These are phyloP conservation scores for Mycena capillaripes DNA, from an alignment of 768 basidiomycete genomes.

Conservation along the genomic window DNA sequence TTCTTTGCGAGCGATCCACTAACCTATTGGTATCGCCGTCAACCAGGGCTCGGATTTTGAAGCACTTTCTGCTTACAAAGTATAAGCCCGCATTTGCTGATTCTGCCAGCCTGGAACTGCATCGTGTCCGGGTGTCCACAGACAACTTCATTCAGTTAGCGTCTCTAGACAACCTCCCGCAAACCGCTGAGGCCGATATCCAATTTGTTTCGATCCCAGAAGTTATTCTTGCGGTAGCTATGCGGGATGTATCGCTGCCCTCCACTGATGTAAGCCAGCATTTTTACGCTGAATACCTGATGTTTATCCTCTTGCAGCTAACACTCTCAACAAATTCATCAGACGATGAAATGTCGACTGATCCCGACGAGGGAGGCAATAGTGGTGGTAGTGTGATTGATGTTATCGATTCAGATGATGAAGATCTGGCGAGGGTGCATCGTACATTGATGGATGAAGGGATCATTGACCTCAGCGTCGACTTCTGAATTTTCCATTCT, in stretches of 20 bases:
- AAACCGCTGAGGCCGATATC: neutral
- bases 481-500: neutral
- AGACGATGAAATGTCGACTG: neutral
- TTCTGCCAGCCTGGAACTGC: neutral
- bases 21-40: neutral
- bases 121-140: neutral
- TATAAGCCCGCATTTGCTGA: neutral
- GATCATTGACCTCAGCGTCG: neutral
- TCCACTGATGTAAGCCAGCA: neutral
- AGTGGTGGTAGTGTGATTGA: neutral
- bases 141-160: conserved; percentile 5
- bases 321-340: neutral
- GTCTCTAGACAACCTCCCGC: neutral
- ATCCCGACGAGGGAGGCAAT: neutral
- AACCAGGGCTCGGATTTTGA: neutral
- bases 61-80: neutral
- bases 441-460: neutral
- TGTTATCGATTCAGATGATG: neutral
- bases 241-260: neutral
- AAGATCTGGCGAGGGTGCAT: neutral
- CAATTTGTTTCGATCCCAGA: conserved; percentile 2
- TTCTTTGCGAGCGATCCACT: neutral
- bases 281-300: neutral
- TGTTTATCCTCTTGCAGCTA: neutral
- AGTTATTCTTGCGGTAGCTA: conserved; percentile 7